Evolutionary conservation across 345 rosid genomes (phyloP).

Genomic region (Euphorbia lathyris): DNA sequence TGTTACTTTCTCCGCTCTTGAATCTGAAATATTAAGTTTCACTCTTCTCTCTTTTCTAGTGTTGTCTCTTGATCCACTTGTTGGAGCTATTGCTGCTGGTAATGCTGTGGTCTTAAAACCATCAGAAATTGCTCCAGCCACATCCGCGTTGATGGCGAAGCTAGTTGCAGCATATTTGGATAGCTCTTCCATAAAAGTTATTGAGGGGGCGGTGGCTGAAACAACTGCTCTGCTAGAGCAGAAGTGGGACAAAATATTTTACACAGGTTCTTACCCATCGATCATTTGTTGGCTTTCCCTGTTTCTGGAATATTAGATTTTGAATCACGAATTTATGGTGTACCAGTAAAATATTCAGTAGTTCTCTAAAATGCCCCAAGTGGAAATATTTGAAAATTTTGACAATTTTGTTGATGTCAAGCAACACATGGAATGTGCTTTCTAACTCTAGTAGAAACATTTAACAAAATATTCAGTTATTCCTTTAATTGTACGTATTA

Average conservation of each 20-base stretch:
- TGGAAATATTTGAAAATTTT: neutral
- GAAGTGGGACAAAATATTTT: slow-evolving; percentile 95
- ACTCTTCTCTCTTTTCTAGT: slow-evolving; percentile 38
- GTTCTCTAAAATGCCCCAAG: neutral
- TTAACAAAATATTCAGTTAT: neutral
- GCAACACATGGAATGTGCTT: neutral
- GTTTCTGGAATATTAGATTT: slow-evolving; percentile 4
- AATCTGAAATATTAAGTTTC: neutral
- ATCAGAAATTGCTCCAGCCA: slow-evolving; percentile 82
- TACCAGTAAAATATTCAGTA: neutral
- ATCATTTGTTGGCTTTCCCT: neutral
- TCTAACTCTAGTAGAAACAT: neutral
- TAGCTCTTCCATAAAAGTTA: slow-evolving; percentile 59
- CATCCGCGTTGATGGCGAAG: slow-evolving; percentile 64
- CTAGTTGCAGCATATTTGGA: slow-evolving; percentile 67
- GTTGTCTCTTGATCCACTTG: slow-evolving; percentile 83
- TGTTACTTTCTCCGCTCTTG: neutral
- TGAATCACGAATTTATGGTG: neutral
- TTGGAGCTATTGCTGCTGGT: slow-evolving; percentile 97
- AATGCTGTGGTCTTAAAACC: slow-evolving; percentile 88
- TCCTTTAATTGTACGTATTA: neutral
- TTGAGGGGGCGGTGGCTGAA: slow-evolving; percentile 80
- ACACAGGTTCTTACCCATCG: slow-evolving; percentile 62
- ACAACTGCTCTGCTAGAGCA: slow-evolving; percentile 79
- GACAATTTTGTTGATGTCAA: neutral